Conservation (phyloP, 495 filamentous ascomycete species). For the Trichoderma asperelloides region DNA sequence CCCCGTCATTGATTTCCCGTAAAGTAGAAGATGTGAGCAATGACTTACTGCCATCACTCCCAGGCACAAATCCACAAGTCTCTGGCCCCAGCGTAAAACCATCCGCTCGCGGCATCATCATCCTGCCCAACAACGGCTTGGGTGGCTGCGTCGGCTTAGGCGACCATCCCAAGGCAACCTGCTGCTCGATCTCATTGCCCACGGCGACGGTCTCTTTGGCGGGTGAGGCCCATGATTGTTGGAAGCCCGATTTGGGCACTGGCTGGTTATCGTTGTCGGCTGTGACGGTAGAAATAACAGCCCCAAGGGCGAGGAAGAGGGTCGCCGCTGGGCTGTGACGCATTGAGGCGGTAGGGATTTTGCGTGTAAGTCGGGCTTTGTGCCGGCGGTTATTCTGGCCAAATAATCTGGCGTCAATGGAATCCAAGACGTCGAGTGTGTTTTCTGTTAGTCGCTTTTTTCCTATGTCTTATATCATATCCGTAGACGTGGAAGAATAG, state of each 20-base stretch:
- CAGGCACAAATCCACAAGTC: not conserved
- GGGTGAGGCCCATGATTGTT: constrained; percentile 4
- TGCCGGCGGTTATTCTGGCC: not conserved
- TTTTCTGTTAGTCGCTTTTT: too few species aligned
- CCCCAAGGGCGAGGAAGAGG: not conserved
- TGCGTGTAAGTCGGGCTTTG: not conserved
- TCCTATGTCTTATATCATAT: too few species aligned
- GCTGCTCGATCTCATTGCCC: not conserved
- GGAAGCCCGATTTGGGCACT: not conserved
- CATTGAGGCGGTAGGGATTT: not conserved
- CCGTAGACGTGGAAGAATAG: too few species aligned
- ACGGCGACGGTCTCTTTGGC: not conserved
- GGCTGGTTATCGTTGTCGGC: not conserved
- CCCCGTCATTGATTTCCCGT: not conserved
- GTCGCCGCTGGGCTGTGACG: not conserved
- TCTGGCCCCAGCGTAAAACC: not conserved
- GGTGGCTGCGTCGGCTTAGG: not conserved
- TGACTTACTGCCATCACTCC: not conserved
- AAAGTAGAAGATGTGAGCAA: not conserved
- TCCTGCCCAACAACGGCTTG: not conserved
- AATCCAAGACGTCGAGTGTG: too few species aligned
- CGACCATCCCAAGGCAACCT: constrained; percentile 7
- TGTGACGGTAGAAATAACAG: not conserved
- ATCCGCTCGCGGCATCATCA: not conserved
- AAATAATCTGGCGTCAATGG: too few species aligned